Evolutionary conservation across 1,139 yeast species (phyloP), one percentile per base, ranked within the genome.

Genomic region (Hyphopichia burtonii): DNA sequence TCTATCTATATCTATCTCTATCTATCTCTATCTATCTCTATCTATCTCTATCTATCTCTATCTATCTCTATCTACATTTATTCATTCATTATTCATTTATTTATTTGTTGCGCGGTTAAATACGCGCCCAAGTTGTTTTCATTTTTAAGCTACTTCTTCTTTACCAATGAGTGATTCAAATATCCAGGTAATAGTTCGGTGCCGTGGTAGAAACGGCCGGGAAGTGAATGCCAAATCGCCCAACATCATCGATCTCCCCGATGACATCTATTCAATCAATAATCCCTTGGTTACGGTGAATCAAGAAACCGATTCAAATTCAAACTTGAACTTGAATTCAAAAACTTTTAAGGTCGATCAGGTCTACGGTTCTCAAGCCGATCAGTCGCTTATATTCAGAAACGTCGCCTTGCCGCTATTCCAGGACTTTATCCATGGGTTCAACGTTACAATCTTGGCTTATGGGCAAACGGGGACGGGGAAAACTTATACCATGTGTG

Each of bases 381-480:
- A 81, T 52, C 94, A 86, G 57, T 58, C 66, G 38, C 56, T 72
- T 8, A 54, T 86, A 4, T 86, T 82, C 52, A 68, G 76, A 25
- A 74, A 76, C 35, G 83, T 82, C n/a, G 91, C 86, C 0, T 65
- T 70, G 14, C 89, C 89, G 30, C 71, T 79, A 42, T 72, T 84
- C 54, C 66, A 72, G 31, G 91, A 85, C 52, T 83, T 85, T 50
- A 58, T 84, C 44, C 71, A 72, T 49, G 93, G 94, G 9, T 82
- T 73, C 54, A 87, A 86, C 53, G 89, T 90, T 43, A 86, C 96
- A 0, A 75, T 89, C 4, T 75, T 88, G 53, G 95, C 96, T 0
- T 88, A 88, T 59, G 96, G 96, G 9, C 96, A 88, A 63, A 88
- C 96, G 0, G 96, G 96, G 9, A 84, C 95, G 0, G 96, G 96